These are phyloP conservation scores for Leccinum aurantiacum DNA, from an alignment of 768 basidiomycete genomes.

Conservation along the genomic window DNA sequence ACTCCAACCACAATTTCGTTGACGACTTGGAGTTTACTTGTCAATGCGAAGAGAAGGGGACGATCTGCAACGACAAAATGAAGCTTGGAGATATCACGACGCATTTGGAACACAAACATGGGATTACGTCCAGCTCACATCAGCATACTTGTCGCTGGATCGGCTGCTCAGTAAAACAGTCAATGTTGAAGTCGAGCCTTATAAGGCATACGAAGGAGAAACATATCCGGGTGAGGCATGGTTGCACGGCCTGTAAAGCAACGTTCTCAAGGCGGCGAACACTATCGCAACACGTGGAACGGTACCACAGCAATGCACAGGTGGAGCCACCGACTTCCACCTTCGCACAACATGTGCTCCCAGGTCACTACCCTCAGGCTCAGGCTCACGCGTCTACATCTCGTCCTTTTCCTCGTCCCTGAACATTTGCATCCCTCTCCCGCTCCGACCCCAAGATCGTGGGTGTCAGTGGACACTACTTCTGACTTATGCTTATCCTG, in stretches of 20 bases:
- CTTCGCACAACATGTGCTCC: neutral
- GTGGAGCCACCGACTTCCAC: neutral
- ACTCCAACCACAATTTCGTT: neutral
- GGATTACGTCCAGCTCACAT: neutral
- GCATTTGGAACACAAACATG: conserved; percentile 1
- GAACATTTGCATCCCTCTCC: no score
- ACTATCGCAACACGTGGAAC: neutral
- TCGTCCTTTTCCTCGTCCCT: no score
- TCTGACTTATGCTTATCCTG: no score
- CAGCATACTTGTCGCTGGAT: neutral
- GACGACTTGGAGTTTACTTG: conserved; percentile 5
- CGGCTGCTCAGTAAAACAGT: neutral
- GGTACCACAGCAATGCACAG: neutral
- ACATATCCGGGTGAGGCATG: no score
- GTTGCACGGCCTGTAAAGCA: no score
- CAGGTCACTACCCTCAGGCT: no score
- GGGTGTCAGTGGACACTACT: no score
- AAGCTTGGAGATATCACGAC: neutral
- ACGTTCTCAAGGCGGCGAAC: no score
- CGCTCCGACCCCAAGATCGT: no score
- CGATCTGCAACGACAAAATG: neutral
- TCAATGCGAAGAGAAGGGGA: neutral
- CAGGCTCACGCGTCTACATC: no score
- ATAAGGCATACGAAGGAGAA: neutral
- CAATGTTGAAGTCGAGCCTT: conserved; percentile 8